Evolutionary conservation across 257 asterid genomes (phyloP).

Genomic region (Forsythia suspensa): DNA sequence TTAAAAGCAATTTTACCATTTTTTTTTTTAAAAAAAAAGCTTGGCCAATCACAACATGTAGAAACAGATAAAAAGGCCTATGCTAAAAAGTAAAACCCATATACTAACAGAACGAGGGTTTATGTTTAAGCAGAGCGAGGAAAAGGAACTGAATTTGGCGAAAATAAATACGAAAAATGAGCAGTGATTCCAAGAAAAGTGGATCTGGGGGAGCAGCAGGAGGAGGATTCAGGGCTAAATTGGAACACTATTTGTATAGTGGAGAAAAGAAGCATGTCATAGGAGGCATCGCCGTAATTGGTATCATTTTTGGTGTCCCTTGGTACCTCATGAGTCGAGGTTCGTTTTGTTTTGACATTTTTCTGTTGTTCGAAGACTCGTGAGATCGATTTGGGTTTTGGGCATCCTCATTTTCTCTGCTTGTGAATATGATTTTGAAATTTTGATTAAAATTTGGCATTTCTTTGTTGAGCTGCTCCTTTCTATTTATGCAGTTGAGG

Average conservation of each 20-base stretch:
- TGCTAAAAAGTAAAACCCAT: too few relatives aligned
- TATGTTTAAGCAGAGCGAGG: neutral
- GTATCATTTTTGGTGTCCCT: slow-evolving; percentile 70
- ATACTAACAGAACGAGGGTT: slow-evolving; percentile 7
- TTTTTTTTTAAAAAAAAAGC: too few relatives aligned
- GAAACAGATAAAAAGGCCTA: too few relatives aligned
- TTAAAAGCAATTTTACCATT: too few relatives aligned
- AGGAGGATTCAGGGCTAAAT: slow-evolving; percentile 66
- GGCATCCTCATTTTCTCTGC: neutral
- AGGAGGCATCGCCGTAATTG: slow-evolving; percentile 75
- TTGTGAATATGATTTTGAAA: neutral
- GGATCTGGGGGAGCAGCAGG: slow-evolving; percentile 33
- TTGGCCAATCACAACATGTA: too few relatives aligned
- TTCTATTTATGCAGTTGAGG: neutral
- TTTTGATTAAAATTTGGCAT: neutral
- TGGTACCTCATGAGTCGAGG: slow-evolving; percentile 91
- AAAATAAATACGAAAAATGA: slow-evolving; percentile 31
- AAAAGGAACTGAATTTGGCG: neutral
- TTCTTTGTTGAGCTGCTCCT: slow-evolving; percentile 3
- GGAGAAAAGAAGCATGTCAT: slow-evolving; percentile 88
- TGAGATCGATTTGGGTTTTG: neutral
- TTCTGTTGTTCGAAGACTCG: too few relatives aligned
- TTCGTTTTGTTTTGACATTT: slow-evolving; percentile 15
- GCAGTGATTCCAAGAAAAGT: slow-evolving; percentile 49
- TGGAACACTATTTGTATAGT: slow-evolving; percentile 63